Conservation (phyloP, 805 yeast species). For the Wickerhamomyces bovis region DNA sequence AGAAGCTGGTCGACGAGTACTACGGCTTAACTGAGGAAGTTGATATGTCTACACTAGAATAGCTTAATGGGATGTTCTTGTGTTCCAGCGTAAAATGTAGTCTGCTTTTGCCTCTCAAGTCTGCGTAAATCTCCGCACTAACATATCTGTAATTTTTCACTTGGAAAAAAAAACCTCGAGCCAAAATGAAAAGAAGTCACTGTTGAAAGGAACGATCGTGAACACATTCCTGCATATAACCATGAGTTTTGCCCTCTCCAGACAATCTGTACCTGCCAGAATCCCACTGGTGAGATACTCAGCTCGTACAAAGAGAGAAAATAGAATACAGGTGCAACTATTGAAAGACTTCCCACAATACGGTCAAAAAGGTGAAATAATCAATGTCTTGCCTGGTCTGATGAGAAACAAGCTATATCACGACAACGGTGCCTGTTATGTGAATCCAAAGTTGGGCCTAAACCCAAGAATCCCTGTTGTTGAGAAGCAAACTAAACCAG, state of each 20-base stretch:
- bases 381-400: conserved; percentile 67
- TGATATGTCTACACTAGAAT: conserved; percentile 19
- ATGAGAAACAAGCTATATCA: conserved; percentile 79
- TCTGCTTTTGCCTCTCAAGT: neutral
- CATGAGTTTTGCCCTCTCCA: conserved; percentile 10
- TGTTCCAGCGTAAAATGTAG: neutral
- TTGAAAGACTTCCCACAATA: conserved; percentile 56
- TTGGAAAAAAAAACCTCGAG: neutral
- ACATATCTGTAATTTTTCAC: neutral
- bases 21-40: conserved; percentile 10
- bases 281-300: conserved; percentile 35
- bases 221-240: neutral
- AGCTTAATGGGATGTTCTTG: neutral
- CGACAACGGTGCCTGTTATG: conserved; percentile 68
- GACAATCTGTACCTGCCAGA: conserved; percentile 10
- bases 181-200: neutral
- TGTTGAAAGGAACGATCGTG: neutral
- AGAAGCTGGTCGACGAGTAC: conserved; percentile 29
- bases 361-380: conserved; percentile 68
- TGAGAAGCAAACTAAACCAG: conserved; percentile 13
- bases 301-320: conserved; percentile 43
- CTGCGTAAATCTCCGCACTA: conserved; percentile 3
- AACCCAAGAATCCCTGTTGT: conserved; percentile 25
- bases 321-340: conserved; percentile 68
- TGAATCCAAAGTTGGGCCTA: conserved; percentile 28